Evolutionary conservation across 768 basidiomycete species (phyloP), one percentile per base, ranked within the genome.

Genomic region (Paxillus involutus): DNA sequence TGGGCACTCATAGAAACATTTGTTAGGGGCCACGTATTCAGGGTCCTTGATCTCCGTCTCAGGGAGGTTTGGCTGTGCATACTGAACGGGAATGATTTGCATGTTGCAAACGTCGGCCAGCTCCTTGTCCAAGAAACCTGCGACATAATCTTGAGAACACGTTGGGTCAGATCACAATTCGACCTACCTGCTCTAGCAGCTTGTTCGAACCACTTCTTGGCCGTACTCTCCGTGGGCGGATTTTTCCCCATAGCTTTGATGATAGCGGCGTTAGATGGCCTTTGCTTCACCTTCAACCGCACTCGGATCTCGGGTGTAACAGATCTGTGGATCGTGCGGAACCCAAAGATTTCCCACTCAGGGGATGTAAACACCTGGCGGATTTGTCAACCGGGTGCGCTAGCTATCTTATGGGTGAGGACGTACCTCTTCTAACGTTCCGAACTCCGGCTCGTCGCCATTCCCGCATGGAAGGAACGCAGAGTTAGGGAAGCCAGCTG

Each of bases 401-500:
- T 7, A 24, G 9, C 8, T 7, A 9, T 13, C 44, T 16, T 17
- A n/a, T 24, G 2, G 21, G 52, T 46, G 17, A 39, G 12, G 3
- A 60, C 75, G 37, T 40, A 89, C 90, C 66, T 91, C 84, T 55
- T 77, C 75, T n/a, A 85, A 85, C 30, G 79, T 80, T 0, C 82
- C 85, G 51, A 90, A 63, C 45, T 13, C 10, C 4, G 75, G 76
- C 8, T 74, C 70, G 13, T 12, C 10, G 1, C 75, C 72, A 33
- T 77, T 76, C 2, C 80, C 56, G 3, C 90, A 85, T 1, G 95
- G 94, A 37, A 98, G 80, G 72, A 89, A 98, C 0, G 86, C 73
- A 12, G 86, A 64, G 29, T 82, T 71, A 6, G 73, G 69, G 57
- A 81, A 88, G 9, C 75, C 57, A 6, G 68, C 61, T 11, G 81